Evolutionary conservation across 768 basidiomycete species (phyloP), one percentile per base, ranked within the genome.

Genomic region (Boletales sp.): DNA sequence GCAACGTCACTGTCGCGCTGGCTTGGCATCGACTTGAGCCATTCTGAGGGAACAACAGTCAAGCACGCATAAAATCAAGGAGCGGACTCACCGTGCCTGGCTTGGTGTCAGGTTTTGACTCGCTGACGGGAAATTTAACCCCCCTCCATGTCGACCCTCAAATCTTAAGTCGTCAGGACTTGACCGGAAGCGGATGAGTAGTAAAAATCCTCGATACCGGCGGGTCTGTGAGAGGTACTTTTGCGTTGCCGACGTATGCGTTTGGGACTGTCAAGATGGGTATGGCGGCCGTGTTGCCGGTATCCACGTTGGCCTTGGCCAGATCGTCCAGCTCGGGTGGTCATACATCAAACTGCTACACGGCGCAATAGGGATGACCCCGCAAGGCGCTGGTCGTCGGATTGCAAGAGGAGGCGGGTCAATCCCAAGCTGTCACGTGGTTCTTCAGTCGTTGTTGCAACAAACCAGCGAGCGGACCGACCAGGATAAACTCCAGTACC

Each of bases 311-410:
- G 17, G 42, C 36, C 48, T 43, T 41, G 40, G 48, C 43, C 2
- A 47, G 13, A 6, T 53, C 52, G 38, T 45, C 47, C 13, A 24
- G 1, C n/a, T 27, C 24, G 5, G 24, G 24, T 0, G 2, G 9
- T 55, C 45, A 1, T 5, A n/a, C 2, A 61, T 65, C 8, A 29
- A 8, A 42, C 44, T 4, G 39, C 13, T 27, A 4, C 1, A 8
- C 1, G 86, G 86, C 0, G 82, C 70, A 31, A 87, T 72, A 17
- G 83, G 67, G 34, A 80, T 69, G 53, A 89, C 66, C 54, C 86
- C 80, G 0, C 67, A 61, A 42, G 81, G 79, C 34, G 86, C 68
- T 3, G 70, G 69, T 40, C 68, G 62, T 14, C 80, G 21, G 82
- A 80, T 67, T 87, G 84, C 51, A 74, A 70, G 37, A 80, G 63